phyloP scores from a whole-genome alignment of 352 stramenopile genomes.

The Globisporangium carolinianum region DNA sequence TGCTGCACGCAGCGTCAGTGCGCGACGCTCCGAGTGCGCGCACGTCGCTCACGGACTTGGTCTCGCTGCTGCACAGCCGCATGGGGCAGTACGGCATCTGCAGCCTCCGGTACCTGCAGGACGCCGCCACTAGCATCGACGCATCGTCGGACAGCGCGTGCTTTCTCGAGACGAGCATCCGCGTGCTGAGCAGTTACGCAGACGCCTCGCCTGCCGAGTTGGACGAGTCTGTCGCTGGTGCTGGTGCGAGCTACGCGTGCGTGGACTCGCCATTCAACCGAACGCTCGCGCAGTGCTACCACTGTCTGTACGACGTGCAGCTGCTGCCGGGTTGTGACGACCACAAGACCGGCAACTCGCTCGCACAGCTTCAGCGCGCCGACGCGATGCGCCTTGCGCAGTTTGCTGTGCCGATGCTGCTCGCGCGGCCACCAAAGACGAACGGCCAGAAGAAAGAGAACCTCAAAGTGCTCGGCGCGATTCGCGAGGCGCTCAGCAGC shows the following conservation, averaged over 20 bases:
- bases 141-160: slow-evolving; percentile 11
- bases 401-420: slow-evolving; percentile 56
- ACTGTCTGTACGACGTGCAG: slow-evolving; percentile 69
- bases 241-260: background rate
- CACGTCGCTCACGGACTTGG: slow-evolving; percentile 7
- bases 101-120: slow-evolving; percentile 24
- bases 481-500: slow-evolving; percentile 25
- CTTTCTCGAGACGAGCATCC: slow-evolving; percentile 38
- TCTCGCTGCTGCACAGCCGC: slow-evolving; percentile 36
- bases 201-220: slow-evolving; percentile 2
- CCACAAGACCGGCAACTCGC: slow-evolving; percentile 43
- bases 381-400: slow-evolving; percentile 27
- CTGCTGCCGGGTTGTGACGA: slow-evolving; percentile 48
- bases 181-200: slow-evolving; percentile 23
- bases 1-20: slow-evolving; percentile 13
- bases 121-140: background rate
- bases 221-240: slow-evolving; percentile 6
- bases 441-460: slow-evolving; percentile 75
- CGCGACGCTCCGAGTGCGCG: background rate
- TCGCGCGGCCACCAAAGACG: slow-evolving; percentile 44
- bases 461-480: slow-evolving; percentile 48
- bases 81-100: slow-evolving; percentile 45
- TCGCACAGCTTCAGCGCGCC: slow-evolving; percentile 19
- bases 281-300: slow-evolving; percentile 58
- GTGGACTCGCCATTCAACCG: slow-evolving; percentile 32